Evolutionary conservation across 2,329 filamentous ascomycete species (phyloP).

Genomic region (Basipetospora chlamydospora): DNA sequence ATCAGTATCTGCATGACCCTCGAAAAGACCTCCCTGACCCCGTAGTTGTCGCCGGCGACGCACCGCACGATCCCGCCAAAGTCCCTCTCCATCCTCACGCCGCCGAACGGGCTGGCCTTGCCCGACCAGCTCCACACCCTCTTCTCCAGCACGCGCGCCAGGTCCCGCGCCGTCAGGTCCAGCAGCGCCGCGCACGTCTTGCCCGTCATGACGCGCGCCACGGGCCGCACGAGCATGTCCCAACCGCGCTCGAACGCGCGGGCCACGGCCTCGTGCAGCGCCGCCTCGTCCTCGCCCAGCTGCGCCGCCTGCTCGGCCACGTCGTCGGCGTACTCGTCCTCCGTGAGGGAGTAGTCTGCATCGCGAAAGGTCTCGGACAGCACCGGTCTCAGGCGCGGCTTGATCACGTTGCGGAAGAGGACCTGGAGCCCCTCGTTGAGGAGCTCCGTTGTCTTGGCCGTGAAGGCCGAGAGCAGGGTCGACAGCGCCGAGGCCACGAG

Average conservation of each 20-base stretch:
- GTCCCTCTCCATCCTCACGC: conserved; percentile 72
- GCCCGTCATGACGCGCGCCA: conserved; percentile 70
- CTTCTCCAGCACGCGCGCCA: conserved; percentile 73
- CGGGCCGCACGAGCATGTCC: conserved; percentile 71
- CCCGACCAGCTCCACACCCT: conserved; percentile 69
- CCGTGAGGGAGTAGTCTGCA: conserved; percentile 63
- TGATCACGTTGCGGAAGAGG: conserved; percentile 76
- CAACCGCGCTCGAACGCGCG: conserved; percentile 73
- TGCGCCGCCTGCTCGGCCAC: conserved; percentile 37
- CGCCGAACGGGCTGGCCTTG: conserved; percentile 66
- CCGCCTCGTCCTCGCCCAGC: conserved; percentile 38
- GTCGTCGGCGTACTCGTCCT: conserved; percentile 46
- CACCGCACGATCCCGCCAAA: conserved; percentile 58
- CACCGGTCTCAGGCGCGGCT: conserved; percentile 69
- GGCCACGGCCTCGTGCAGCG: conserved; percentile 52
- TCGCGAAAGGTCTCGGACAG: conserved; percentile 84
- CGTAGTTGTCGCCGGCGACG: conserved; percentile 59
- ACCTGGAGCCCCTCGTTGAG: conserved; percentile 74
- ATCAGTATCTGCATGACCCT: conserved; percentile 68
- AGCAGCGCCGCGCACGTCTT: conserved; percentile 65
- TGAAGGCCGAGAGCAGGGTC: conserved; percentile 56
- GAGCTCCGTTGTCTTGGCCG: conserved; percentile 65
- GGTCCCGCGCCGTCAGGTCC: conserved; percentile 56
- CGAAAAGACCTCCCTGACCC: conserved; percentile 61
- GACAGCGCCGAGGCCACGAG: conserved; percentile 56